Percentiles rank a stretch among this genome's conserved stretches.
Evolutionary conservation across 495 filamentous ascomycete species (phyloP).

Genomic region (Aspergillus cavernicola): DNA sequence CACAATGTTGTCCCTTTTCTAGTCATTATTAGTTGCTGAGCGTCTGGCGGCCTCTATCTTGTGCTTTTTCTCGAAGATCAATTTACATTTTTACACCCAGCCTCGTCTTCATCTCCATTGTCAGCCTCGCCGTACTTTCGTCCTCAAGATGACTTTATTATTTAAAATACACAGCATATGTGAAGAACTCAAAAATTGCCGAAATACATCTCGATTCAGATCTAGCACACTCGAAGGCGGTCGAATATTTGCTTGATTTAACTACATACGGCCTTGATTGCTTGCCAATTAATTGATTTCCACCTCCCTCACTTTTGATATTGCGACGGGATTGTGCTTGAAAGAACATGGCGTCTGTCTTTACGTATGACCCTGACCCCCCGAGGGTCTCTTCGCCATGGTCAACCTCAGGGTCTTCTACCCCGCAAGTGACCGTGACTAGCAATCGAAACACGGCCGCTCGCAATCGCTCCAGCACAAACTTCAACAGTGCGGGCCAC

Average conservation of each 20-base stretch:
- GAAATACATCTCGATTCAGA: constrained; percentile 3
- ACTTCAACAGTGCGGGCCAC: constrained; percentile 36
- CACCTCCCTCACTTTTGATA: background rate
- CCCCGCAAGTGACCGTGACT: constrained; percentile 27
- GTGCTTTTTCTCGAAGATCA: background rate
- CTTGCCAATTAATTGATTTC: background rate
- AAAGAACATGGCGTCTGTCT: constrained; percentile 80
- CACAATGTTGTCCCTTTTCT: constrained; percentile 15
- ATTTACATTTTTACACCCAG: background rate
- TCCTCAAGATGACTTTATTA: constrained; percentile 24
- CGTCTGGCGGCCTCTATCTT: background rate
- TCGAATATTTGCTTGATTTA: constrained; percentile 5
- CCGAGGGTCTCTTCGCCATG: constrained; percentile 87
- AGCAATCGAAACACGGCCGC: constrained; percentile 21
- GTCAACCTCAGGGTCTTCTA: constrained; percentile 53
- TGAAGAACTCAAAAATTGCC: constrained; percentile 7
- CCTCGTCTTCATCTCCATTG: background rate
- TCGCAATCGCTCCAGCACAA: constrained; percentile 25
- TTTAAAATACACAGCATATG: constrained; percentile 2
- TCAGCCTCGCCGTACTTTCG: background rate
- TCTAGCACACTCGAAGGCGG: background rate
- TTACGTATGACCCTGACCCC: constrained; percentile 88
- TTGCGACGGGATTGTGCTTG: background rate
- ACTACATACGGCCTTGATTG: too few species aligned
- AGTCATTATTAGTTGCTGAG: background rate